phyloP scores from a whole-genome alignment of 2,329 filamentous ascomycete genomes.

The Xylaria sp. region DNA sequence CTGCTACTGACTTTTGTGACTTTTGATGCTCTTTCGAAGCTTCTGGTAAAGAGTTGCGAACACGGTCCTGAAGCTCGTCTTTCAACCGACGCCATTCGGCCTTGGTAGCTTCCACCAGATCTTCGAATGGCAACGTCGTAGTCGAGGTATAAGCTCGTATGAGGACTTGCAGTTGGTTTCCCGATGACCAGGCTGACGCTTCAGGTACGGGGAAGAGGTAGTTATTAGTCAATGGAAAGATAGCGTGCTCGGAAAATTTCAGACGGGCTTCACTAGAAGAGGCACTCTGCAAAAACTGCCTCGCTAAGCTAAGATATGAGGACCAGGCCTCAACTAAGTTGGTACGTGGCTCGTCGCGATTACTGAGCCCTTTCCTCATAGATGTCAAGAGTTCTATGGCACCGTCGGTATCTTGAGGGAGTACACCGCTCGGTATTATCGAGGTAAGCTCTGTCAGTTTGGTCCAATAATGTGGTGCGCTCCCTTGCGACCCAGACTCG shows the following conservation, averaged over 20 bases:
- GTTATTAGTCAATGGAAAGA: constrained; percentile 61
- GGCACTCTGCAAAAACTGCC: constrained; percentile 57
- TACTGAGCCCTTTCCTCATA: constrained; percentile 72
- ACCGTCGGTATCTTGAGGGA: constrained; percentile 60
- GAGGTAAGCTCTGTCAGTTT: constrained; percentile 68
- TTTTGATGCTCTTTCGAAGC: constrained; percentile 76
- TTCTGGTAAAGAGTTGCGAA: constrained; percentile 79
- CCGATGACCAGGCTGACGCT: constrained; percentile 45
- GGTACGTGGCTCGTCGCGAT: constrained; percentile 74
- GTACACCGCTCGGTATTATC: constrained; percentile 56
- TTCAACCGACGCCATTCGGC: constrained; percentile 69
- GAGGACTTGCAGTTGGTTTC: constrained; percentile 46
- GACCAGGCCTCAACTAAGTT: constrained; percentile 75
- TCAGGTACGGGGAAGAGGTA: constrained; percentile 56
- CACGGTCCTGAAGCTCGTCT: constrained; percentile 64
- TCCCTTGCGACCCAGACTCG: constrained; percentile 83
- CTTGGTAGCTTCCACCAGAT: constrained; percentile 55
- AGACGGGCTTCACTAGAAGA: constrained; percentile 51
- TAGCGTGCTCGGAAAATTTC: constrained; percentile 53
- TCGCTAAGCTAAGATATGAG: constrained; percentile 71
- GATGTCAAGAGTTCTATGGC: constrained; percentile 68
- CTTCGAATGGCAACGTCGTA: constrained; percentile 47
- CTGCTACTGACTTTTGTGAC: constrained; percentile 72
- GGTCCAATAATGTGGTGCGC: constrained; percentile 74
- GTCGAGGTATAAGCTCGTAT: constrained; percentile 55